Conservation (phyloP, 2,329 filamentous ascomycete species). For the Dryadomyces sulphureus region DNA sequence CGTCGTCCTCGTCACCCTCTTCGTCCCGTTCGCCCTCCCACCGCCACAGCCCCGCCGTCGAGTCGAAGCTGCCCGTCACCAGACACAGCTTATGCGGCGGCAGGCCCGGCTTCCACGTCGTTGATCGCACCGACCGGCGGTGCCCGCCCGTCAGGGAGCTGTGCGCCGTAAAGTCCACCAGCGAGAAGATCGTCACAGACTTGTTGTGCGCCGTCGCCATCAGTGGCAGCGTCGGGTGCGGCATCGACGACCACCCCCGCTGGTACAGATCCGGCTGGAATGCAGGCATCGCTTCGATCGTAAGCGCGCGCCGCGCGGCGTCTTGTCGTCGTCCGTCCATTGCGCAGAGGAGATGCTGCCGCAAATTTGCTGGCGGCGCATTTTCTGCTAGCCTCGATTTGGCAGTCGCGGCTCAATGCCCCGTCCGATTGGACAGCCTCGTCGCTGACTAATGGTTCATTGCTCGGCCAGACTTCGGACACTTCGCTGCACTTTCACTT, state of each 20-base stretch:
- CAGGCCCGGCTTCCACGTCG: constrained; percentile 72
- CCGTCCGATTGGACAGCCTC: no score
- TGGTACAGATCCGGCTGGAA: constrained; percentile 44
- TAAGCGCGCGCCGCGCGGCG: background rate
- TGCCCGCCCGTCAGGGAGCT: constrained; percentile 76
- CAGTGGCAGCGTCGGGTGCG: constrained; percentile 76
- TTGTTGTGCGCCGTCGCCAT: constrained; percentile 82
- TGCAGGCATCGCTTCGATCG: constrained; percentile 29
- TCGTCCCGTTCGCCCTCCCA: constrained; percentile 27
- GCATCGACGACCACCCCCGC: constrained; percentile 73
- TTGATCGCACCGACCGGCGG: constrained; percentile 72
- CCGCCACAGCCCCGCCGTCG: constrained; percentile 74
- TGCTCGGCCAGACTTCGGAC: no score
- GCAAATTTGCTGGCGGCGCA: background rate
- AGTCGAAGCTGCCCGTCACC: constrained; percentile 87
- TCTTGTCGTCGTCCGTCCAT: no score
- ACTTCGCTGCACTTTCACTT: no score
- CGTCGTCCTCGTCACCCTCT: constrained; percentile 15
- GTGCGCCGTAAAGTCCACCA: constrained; percentile 65
- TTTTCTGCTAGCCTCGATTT: no score
- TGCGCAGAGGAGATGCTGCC: background rate
- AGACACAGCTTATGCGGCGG: constrained; percentile 54
- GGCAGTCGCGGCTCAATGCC: no score
- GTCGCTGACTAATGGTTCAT: no score
- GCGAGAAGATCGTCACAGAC: constrained; percentile 76